Percentiles rank a stretch among this genome's conserved stretches.
Conservation (phyloP, 768 basidiomycete species). For the Lactifluus hygrophoroides region DNA sequence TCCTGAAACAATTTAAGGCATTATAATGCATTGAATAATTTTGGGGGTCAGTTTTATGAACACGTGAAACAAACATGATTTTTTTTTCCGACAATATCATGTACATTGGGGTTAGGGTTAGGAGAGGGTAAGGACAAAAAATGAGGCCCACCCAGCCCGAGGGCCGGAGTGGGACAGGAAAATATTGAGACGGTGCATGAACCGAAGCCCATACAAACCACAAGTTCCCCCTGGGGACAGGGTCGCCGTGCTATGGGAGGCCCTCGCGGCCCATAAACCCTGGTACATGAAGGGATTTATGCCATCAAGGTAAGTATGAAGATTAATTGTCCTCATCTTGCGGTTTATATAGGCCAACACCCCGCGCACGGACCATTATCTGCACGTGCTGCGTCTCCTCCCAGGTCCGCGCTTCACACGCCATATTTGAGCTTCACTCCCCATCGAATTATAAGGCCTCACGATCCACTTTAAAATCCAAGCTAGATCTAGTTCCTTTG, state of each 20-base stretch:
- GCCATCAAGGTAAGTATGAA: conserved; percentile 27
- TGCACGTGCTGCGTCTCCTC: no score
- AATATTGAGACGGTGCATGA: conserved; percentile 77
- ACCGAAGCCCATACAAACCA: conserved; percentile 46
- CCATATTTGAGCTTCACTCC: no score
- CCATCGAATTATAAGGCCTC: no score
- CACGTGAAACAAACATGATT: no score
- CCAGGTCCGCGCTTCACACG: no score
- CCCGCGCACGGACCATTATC: conserved; percentile 1
- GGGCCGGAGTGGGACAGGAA: conserved; percentile 61
- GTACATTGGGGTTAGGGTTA: conserved; percentile 16
- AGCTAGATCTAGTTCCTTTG: no score
- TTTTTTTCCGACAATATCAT: no score
- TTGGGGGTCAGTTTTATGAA: no score
- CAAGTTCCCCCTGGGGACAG: conserved; percentile 22
- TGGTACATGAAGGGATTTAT: conserved; percentile 23
- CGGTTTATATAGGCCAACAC: background rate
- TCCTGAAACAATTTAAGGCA: no score
- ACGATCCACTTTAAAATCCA: background rate
- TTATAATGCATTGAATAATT: no score
- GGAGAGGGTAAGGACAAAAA: background rate
- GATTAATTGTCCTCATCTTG: fast-evolving
- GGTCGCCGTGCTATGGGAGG: conserved; percentile 26
- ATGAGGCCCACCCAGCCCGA: conserved; percentile 24
- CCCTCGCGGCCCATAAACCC: conserved; percentile 23